These are phyloP conservation scores for Aureobasidium zeae DNA, from an alignment of 2,329 filamentous ascomycete genomes.

Conservation along the genomic window DNA sequence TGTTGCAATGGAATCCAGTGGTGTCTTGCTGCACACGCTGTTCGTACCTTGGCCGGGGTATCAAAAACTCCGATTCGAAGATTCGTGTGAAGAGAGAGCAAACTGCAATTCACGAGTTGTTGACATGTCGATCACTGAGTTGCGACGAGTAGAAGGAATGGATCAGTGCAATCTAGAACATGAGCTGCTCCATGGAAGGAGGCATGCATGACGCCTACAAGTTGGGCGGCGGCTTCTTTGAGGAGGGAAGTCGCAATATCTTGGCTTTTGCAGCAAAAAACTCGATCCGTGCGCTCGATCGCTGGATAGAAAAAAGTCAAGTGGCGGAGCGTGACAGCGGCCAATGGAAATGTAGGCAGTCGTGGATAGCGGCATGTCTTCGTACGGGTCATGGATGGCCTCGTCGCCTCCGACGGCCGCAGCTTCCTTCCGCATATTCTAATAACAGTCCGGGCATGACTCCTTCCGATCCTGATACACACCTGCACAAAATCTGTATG, in stretches of 20 bases:
- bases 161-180: conserved; percentile 7
- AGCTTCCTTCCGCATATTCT: conserved; percentile 5
- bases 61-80: too few species aligned
- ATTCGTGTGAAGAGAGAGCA: too few species aligned
- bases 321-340: conserved; percentile 1
- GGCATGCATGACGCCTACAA: conserved; percentile 9
- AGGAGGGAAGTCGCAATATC: neutral
- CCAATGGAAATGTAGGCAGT: conserved; percentile 3
- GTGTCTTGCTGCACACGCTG: too few species aligned
- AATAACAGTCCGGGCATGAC: neutral
- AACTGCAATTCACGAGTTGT: too few species aligned
- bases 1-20: too few species aligned
- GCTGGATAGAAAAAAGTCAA: neutral
- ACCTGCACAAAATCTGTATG: too few species aligned
- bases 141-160: too few species aligned
- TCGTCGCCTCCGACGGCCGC: conserved; percentile 6
- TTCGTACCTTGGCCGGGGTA: too few species aligned
- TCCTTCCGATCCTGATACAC: too few species aligned
- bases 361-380: conserved; percentile 4
- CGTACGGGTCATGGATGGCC: conserved; percentile 11
- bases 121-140: neutral
- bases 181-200: neutral
- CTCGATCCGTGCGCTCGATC: conserved; percentile 12
- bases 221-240: neutral
- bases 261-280: neutral